Evolutionary conservation across 148 eudicot genomes (phyloP).

Genomic region (Drosera capensis): DNA sequence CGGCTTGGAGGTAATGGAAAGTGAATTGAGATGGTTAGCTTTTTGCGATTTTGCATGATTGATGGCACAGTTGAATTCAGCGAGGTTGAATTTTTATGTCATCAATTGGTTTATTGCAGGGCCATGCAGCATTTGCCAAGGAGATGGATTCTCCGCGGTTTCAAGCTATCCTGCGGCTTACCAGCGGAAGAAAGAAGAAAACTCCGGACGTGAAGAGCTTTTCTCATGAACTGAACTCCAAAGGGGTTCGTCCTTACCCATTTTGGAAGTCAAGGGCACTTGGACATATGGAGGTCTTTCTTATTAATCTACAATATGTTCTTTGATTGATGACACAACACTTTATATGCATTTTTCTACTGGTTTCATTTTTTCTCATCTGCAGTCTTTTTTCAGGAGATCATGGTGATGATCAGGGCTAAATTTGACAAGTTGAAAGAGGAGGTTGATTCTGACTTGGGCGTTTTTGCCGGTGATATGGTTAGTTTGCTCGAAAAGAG

Average conservation of each 20-base stretch:
- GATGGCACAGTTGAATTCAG: slow-evolving; percentile 8
- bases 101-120: slow-evolving; percentile 36
- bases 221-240: slow-evolving; percentile 96
- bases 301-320: not conserved
- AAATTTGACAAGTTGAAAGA: slow-evolving; percentile 88
- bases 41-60: not conserved
- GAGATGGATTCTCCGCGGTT: slow-evolving; percentile 96
- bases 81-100: no score
- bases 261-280: slow-evolving; percentile 78
- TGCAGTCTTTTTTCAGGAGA: slow-evolving; percentile 31
- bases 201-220: slow-evolving; percentile 80
- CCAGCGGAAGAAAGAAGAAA: slow-evolving; percentile 80
- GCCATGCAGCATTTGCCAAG: slow-evolving; percentile 60
- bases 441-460: slow-evolving; percentile 81
- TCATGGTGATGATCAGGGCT: slow-evolving; percentile 73
- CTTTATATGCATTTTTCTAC: not conserved
- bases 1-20: slow-evolving; percentile 45
- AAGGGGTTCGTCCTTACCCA: slow-evolving; percentile 92
- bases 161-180: slow-evolving; percentile 71
- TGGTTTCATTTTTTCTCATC: slow-evolving; percentile 1
- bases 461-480: slow-evolving; percentile 89
- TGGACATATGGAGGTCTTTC: slow-evolving; percentile 62
- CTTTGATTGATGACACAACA: not conserved
- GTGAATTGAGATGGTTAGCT: slow-evolving; percentile 2
- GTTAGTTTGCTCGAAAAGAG: slow-evolving; percentile 55